A percentile compares a stretch with the other conserved stretches of the same genome.
Conservation (phyloP, 306 rosid genomes). For the Cyclanthera cordifolia region DNA sequence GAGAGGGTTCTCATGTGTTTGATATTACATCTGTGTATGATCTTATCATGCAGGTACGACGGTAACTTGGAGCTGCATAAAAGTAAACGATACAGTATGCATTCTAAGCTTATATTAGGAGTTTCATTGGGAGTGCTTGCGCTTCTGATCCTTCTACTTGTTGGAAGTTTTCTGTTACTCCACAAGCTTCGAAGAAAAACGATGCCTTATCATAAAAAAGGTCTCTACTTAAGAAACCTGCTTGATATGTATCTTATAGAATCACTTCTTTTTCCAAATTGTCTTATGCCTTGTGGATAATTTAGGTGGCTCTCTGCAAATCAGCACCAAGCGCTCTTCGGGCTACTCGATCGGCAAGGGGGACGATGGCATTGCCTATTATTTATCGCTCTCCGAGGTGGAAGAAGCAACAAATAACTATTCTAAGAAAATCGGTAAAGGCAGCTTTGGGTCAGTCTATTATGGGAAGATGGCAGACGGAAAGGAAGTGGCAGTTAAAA, state of each 20-base stretch:
- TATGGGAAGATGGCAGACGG: constrained; percentile 94
- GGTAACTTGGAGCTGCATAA: constrained; percentile 45
- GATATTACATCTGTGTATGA: background rate
- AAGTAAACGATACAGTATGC: constrained; percentile 35
- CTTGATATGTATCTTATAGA: background rate
- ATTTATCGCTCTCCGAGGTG: constrained; percentile 53
- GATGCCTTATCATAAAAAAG: constrained; percentile 34
- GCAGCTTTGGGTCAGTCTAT: constrained; percentile 93
- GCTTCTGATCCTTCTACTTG: constrained; percentile 34
- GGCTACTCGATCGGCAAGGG: constrained; percentile 43
- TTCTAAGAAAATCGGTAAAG: constrained; percentile 69
- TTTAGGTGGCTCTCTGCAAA: constrained; percentile 50
- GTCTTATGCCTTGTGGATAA: background rate
- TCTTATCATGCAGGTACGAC: constrained; percentile 41
- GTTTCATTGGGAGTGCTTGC: constrained; percentile 48
- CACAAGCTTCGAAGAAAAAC: constrained; percentile 34
- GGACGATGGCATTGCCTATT: constrained; percentile 84
- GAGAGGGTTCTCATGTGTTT: background rate
- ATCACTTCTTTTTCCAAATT: background rate
- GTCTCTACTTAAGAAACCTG: constrained; percentile 27
- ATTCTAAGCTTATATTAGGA: constrained; percentile 51
- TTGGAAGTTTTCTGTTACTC: constrained; percentile 43
- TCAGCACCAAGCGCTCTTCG: constrained; percentile 48
- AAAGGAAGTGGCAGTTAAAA: constrained; percentile 94
- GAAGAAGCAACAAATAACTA: constrained; percentile 68